A percentile compares a stretch with the other conserved stretches of the same genome.
These are phyloP conservation scores for Mucuna pruriens DNA, from an alignment of 306 rosid genomes.

Conservation along the genomic window DNA sequence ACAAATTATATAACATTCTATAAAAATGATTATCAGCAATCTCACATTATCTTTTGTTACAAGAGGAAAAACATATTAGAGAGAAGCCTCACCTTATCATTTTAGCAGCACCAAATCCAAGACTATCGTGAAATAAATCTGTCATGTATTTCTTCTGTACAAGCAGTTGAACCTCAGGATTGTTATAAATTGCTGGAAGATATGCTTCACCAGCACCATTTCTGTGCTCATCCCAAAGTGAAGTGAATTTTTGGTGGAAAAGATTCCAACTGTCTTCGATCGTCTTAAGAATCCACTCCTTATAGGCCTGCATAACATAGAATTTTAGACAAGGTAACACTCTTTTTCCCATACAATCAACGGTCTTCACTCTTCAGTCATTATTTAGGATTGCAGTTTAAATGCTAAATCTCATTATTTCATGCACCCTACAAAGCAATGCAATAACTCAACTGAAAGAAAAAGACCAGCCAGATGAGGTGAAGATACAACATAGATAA, in stretches of 20 bases:
- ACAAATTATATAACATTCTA: neutral
- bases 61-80: neutral
- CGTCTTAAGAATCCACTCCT: constrained; percentile 87
- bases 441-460: neutral
- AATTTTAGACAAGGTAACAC: constrained; percentile 21
- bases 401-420: constrained; percentile 14
- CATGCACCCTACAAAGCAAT: neutral
- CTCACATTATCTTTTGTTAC: constrained; percentile 35
- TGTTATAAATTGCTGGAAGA: constrained; percentile 80
- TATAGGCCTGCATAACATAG: constrained; percentile 58
- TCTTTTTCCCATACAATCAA: neutral
- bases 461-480: neutral
- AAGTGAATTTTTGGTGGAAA: constrained; percentile 63
- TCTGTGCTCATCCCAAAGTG: constrained; percentile 78
- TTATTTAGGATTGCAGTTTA: neutral
- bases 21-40: neutral
- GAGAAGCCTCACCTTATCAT: constrained; percentile 73
- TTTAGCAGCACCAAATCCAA: constrained; percentile 93
- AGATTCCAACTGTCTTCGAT: constrained; percentile 83
- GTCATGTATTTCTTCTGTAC: constrained; percentile 66
- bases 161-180: constrained; percentile 60
- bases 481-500: constrained; percentile 28
- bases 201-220: constrained; percentile 86
- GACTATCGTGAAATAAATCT: constrained; percentile 76
- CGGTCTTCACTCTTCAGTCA: neutral